phyloP scores from a whole-genome alignment of 306 rosid species.

The Trifolium fragiferum region DNA sequence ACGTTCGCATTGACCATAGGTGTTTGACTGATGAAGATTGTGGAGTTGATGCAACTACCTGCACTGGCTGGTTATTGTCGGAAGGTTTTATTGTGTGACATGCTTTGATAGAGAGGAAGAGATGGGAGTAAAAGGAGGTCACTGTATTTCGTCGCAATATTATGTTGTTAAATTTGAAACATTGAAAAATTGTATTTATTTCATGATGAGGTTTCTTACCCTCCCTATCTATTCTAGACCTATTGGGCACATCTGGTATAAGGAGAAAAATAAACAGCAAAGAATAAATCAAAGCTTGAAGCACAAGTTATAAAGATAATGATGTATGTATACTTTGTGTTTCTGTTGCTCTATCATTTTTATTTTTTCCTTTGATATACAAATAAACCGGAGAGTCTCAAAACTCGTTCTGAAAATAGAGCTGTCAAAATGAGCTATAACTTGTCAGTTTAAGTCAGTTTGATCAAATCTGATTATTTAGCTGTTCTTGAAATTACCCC shows the following conservation, averaged over 20 bases:
- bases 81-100: constrained; percentile 19
- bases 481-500: no score
- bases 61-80: constrained; percentile 91
- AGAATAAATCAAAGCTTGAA: background rate
- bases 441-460: background rate
- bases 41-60: constrained; percentile 76
- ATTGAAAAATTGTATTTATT: constrained; percentile 24
- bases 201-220: background rate
- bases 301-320: background rate
- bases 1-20: constrained; percentile 59
- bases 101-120: constrained; percentile 20
- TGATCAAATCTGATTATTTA: no score
- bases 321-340: background rate
- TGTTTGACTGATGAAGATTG: constrained; percentile 80
- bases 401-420: background rate
- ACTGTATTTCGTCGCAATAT: constrained; percentile 21
- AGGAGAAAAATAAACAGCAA: background rate
- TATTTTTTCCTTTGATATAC: background rate
- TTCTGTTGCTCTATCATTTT: background rate
- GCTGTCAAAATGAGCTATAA: background rate
- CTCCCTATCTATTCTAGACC: background rate
- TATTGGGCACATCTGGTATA: background rate
- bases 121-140: constrained; percentile 22
- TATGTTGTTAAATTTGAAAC: background rate
- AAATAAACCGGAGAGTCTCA: background rate